Percentiles rank a stretch among this genome's conserved stretches.
Conservation (phyloP, 2,329 filamentous ascomycete genomes). For the Colletotrichum simmondsii region DNA sequence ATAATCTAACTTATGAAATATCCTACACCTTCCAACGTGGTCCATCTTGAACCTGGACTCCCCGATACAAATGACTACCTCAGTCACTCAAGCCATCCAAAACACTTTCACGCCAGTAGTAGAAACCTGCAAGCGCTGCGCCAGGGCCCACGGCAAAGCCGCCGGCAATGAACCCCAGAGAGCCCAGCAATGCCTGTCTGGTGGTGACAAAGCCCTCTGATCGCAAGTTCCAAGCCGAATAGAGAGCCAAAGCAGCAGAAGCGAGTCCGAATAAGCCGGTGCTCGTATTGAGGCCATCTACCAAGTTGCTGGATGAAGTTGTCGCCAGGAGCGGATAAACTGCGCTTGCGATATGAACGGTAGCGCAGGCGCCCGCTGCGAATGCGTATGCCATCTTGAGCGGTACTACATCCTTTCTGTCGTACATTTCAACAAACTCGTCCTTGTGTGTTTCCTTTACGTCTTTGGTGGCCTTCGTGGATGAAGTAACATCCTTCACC, state of each 20-base stretch:
- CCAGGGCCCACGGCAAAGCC: not conserved
- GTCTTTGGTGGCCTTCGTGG: not conserved
- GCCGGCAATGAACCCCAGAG: not conserved
- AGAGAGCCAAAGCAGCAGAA: not conserved
- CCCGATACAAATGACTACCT: no score
- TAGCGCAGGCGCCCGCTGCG: not conserved
- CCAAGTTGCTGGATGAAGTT: not conserved
- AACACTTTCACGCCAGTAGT: slow-evolving; percentile 13
- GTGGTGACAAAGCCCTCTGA: not conserved
- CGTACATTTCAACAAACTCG: slow-evolving; percentile 4
- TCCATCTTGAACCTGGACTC: no score
- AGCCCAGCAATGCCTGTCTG: not conserved
- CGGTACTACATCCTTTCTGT: slow-evolving; percentile 2
- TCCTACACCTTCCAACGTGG: not conserved
- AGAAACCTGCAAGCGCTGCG: slow-evolving; percentile 1
- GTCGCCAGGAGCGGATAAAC: not conserved
- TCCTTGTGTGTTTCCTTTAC: not conserved
- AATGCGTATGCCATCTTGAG: slow-evolving; percentile 11
- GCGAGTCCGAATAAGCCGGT: not conserved
- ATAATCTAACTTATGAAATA: no score
- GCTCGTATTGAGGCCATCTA: slow-evolving; percentile 21
- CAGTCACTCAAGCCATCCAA: not conserved
- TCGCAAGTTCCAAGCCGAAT: not conserved
- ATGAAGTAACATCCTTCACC: not conserved
- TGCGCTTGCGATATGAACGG: not conserved